Evolutionary conservation across 75 land plant species (phyloP).

Genomic region (Picea glauca): DNA sequence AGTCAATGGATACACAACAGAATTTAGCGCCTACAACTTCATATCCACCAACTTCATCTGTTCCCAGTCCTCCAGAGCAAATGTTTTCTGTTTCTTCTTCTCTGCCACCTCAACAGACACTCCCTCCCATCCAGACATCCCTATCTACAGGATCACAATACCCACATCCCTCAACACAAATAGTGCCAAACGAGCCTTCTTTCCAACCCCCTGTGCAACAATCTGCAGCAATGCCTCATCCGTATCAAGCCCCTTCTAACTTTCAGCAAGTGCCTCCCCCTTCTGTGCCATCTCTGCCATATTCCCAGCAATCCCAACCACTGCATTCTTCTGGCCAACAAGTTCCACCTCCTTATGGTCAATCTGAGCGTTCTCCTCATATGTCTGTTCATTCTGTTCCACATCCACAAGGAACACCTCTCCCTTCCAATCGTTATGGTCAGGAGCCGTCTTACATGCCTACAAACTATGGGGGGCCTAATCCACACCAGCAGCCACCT

Average conservation of each 20-base stretch:
- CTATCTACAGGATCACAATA: conserved; percentile 13
- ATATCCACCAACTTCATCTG: too few species aligned
- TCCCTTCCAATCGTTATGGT: too few species aligned
- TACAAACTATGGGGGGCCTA: conserved; percentile 8
- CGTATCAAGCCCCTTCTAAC: background rate
- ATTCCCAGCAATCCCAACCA: conserved; percentile 21
- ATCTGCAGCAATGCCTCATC: background rate
- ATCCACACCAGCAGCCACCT: background rate
- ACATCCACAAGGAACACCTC: background rate
- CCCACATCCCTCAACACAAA: conserved; percentile 1
- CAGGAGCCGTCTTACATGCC: too few species aligned
- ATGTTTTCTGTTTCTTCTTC: background rate
- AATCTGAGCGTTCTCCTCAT: conserved; percentile 6
- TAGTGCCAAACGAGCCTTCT: too few species aligned
- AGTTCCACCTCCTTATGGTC: conserved; percentile 11
- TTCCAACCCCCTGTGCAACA: background rate
- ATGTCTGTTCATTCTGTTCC: background rate
- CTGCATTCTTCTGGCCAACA: conserved; percentile 13
- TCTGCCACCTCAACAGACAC: conserved; percentile 12
- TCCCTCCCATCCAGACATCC: conserved; percentile 15
- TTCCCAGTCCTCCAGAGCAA: too few species aligned
- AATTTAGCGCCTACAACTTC: too few species aligned
- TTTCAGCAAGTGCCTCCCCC: conserved; percentile 23
- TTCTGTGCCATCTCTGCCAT: conserved; percentile 16
- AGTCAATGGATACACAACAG: too few species aligned